These are phyloP conservation scores for Puccinia novopanici DNA, from an alignment of 1,284 basidiomycete species.

Conservation along the genomic window DNA sequence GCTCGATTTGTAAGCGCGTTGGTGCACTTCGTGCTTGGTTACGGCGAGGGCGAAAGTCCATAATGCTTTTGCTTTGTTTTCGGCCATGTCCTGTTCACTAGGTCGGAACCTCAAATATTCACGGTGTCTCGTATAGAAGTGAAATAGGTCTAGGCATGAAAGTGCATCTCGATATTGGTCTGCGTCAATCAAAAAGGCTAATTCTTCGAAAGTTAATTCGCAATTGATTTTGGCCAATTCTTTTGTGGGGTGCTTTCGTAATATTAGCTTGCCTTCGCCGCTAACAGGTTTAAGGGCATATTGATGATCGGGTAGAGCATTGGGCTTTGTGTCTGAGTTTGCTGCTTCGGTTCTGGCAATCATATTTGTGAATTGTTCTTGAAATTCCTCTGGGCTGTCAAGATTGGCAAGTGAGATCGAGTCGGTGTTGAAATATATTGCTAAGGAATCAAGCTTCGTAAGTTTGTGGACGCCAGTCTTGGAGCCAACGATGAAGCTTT, in stretches of 20 bases:
- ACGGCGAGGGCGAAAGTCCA: conserved; percentile 79
- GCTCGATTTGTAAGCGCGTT: conserved; percentile 81
- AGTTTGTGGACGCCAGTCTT: conserved; percentile 91
- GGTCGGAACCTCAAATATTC: conserved; percentile 76
- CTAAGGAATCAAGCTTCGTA: conserved; percentile 80
- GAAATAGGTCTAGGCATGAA: conserved; percentile 93
- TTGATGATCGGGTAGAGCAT: conserved; percentile 70
- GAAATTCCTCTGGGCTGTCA: conserved; percentile 60
- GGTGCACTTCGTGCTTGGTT: conserved; percentile 81
- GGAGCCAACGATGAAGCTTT: conserved; percentile 92
- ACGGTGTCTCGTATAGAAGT: conserved; percentile 87
- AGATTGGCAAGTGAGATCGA: conserved; percentile 74
- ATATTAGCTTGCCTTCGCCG: conserved; percentile 83
- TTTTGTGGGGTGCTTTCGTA: conserved; percentile 76
- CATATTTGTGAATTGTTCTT: conserved; percentile 76
- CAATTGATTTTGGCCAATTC: conserved; percentile 82
- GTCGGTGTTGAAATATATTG: conserved; percentile 96
- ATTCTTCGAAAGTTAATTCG: conserved; percentile 88
- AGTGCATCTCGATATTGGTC: conserved; percentile 94
- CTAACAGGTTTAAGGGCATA: conserved; percentile 95
- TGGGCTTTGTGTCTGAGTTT: conserved; percentile 37
- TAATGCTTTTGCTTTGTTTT: conserved; percentile 72
- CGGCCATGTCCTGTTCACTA: conserved; percentile 66
- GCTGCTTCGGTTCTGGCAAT: conserved; percentile 56
- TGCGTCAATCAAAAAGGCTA: conserved; percentile 87